Base-by-base conservation (phyloP, 257 asterid genomes). In the Lycium ferocissimum region DNA sequence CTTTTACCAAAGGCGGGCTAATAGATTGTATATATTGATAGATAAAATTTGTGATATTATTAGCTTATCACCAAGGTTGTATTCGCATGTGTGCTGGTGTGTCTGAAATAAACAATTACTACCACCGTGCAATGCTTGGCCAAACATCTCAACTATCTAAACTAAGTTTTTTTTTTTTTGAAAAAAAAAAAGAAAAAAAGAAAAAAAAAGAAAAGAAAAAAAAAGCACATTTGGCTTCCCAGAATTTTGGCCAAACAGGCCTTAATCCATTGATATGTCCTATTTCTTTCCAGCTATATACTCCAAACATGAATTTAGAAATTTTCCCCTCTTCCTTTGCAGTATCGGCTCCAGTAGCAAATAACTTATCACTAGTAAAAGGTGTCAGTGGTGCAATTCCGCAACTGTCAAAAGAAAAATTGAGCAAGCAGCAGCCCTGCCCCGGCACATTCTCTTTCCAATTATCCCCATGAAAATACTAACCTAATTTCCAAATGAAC, bases 211-310 rank as follows among this genome's bases (percentile, higher is more conserved):
- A n/a, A n/a, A n/a, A n/a, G n/a, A n/a, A 26, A 26, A 26, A 26
- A 26, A 0, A 1, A 26, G 33, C 33, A 26, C 33, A 26, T 26
- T 26, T 26, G 33, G 33, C 33, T 26, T 26, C 33, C 33, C 33
- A 0, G 33, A 26, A 26, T 1, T 26, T 26, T 26, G 1, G 33
- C 33, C 33, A 26, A 22, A 43, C 22, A 75, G 12, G 81, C 81
- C 62, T 75, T 13, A 20, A 49, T 75, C 13, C 59, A 59, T 49
- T 75, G 45, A 9, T 49, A 49, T 49, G n/a, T 9, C 38, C 20
- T 75, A 73, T 17, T 75, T 75, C 81, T 51, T 18, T 75, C 80
- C 81, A 75, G 20, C 11, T 10, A 75, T 69, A 45, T 72, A 75
- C 62, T 75, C 43, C 62, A 22, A 20, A 75, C 13, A 20, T 75